Base-by-base conservation (phyloP, 805 yeast genomes). In the Cyberlindnera amylophila region DNA sequence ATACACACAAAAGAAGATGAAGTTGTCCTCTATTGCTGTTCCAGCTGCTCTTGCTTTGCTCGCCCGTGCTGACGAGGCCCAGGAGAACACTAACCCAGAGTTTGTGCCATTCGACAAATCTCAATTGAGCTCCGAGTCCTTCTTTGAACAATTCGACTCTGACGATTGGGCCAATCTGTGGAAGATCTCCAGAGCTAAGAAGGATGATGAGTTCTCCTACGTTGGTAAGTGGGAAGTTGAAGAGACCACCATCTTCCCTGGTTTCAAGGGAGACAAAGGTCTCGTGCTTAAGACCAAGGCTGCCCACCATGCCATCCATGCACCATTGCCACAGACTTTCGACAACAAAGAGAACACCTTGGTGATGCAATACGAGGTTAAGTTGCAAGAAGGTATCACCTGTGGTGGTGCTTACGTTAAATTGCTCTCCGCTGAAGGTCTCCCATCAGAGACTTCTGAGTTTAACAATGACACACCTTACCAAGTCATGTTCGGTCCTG, bases 371-470 rank as follows among this genome's bases (percentile, higher is more conserved):
- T 90, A 87, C 63, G 97, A 90, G 64, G 86, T 87, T 42, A 89
- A 89, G 66, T 65, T 82, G 32, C 96, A 90, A 66, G 71, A 82
- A 32, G 86, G 86, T 9, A 67, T 88, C 42, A 71, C 71, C 34
- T 90, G 97, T 65, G 95, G 96, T 37, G 97, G 97, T 42, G 91
- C 95, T 1, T 90, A 89, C 65, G 62, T 90, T 51, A 90, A 90
- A 68, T 68, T 90, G 34, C 64, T 90, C 42, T 69, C 79, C 57
- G 61, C 62, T 2, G 63, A 64, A 10, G 74, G 70, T 7, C 54
- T 62, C 3, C 57, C 62, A 13, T 47, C 64, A 34, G 69, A 59
- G 1, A 63, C 59, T 9, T 55, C 59, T 17, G 75, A 76, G 46
- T 83, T 88, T 68, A 70, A 68, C 50, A 74, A 77, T 46, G 79